Conservation (phyloP, 2,329 filamentous ascomycete species). For the Balansia obtecta region DNA sequence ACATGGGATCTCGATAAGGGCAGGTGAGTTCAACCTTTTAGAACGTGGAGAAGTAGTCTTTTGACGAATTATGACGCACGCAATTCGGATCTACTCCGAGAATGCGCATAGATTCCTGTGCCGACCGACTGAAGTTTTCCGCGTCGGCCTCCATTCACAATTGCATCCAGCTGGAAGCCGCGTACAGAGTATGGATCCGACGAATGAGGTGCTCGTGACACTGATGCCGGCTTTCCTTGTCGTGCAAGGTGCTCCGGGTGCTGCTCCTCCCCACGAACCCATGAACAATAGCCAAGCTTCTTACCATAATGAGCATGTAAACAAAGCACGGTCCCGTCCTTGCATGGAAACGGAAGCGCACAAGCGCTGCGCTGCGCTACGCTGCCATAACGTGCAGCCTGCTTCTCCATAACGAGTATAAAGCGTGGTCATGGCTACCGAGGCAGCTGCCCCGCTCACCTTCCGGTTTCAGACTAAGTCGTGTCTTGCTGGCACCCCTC, state of each 20-base stretch:
- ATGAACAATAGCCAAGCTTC: neutral
- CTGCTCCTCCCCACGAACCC: neutral
- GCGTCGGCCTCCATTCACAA: neutral
- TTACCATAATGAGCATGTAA: neutral
- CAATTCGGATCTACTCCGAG: neutral
- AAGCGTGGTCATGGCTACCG: too few relatives aligned
- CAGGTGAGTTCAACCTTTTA: slow-evolving; percentile 6
- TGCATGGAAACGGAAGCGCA: neutral
- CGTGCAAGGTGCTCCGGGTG: neutral
- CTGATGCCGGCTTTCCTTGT: neutral
- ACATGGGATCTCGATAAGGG: slow-evolving; percentile 13
- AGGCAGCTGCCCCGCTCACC: too few relatives aligned
- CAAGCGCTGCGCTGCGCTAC: neutral
- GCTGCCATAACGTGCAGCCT: neutral
- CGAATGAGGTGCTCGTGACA: neutral
- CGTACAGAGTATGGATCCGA: neutral
- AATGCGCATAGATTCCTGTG: neutral
- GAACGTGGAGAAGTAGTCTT: slow-evolving; percentile 1
- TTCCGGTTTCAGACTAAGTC: too few relatives aligned
- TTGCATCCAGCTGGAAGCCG: neutral
- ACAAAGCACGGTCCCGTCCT: neutral
- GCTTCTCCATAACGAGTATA: neutral
- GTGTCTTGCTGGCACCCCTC: too few relatives aligned
- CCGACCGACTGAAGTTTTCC: neutral
- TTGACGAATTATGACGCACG: neutral